These are phyloP conservation scores for Piloderma croceum DNA, from an alignment of 768 basidiomycete genomes.

Conservation along the genomic window DNA sequence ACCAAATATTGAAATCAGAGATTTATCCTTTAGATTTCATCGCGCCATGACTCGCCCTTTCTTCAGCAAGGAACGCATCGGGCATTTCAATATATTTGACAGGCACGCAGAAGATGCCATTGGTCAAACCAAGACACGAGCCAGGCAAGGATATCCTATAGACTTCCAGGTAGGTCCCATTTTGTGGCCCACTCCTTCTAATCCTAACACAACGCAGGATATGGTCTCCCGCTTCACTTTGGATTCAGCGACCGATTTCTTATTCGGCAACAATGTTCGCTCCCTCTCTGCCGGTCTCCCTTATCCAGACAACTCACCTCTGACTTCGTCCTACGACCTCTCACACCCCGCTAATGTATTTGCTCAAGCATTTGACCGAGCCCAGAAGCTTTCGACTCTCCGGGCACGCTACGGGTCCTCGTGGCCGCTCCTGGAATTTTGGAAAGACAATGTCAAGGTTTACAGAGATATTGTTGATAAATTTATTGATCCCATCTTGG, in stretches of 20 bases:
- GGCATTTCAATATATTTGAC: constrained; percentile 37
- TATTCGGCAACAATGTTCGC: constrained; percentile 26
- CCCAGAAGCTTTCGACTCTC: constrained; percentile 23
- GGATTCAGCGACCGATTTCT: constrained; percentile 29
- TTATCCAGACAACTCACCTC: constrained; percentile 10
- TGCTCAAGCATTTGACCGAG: constrained; percentile 28
- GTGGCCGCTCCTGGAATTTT: constrained; percentile 39
- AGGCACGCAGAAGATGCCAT: constrained; percentile 29
- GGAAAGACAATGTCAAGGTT: constrained; percentile 22
- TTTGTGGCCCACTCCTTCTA: constrained; percentile 4
- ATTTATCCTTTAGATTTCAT: constrained; percentile 28
- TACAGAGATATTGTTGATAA: constrained; percentile 35
- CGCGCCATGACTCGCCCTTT: constrained; percentile 39
- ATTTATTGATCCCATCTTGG: constrained; percentile 35
- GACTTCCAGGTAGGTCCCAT: constrained; percentile 33
- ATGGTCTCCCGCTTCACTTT: constrained; percentile 31
- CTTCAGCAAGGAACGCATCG: constrained; percentile 35
- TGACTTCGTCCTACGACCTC: not conserved
- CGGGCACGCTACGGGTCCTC: constrained; percentile 26
- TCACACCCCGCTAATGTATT: constrained; percentile 15
- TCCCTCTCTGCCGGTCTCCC: constrained; percentile 17
- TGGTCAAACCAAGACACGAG: constrained; percentile 25
- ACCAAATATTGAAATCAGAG: constrained; percentile 2
- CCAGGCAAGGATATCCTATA: constrained; percentile 32
- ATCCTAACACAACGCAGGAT: constrained; percentile 21